Conservation (phyloP, 139 green algal genomes). For the Chlorella sp. region DNA sequence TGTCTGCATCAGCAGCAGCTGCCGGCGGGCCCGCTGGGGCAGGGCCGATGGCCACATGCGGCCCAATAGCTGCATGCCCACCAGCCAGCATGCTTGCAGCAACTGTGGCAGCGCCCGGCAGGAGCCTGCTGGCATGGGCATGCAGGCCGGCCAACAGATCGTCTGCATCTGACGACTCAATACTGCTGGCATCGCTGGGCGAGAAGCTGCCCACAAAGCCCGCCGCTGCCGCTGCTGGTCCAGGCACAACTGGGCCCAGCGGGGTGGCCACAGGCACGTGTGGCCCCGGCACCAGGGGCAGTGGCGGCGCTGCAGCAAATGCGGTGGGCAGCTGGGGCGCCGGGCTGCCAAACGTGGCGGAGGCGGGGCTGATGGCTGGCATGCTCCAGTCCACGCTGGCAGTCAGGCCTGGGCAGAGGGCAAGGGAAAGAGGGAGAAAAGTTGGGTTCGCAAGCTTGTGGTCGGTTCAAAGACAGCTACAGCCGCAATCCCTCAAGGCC, state of each 20-base stretch:
- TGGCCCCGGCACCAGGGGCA: background rate
- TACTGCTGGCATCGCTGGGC: conserved; percentile 27
- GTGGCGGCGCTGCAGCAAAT: background rate
- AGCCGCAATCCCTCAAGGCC: too few relatives aligned
- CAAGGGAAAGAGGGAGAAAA: background rate
- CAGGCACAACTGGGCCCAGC: background rate
- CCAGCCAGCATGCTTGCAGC: background rate
- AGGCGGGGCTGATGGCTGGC: background rate
- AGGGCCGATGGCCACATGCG: too few relatives aligned
- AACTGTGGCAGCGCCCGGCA: background rate
- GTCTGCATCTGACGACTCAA: conserved; percentile 24
- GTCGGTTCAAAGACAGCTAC: too few relatives aligned
- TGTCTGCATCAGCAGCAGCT: conserved; percentile 25
- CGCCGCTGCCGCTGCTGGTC: background rate
- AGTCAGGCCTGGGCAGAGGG: background rate
- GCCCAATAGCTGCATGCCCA: too few relatives aligned
- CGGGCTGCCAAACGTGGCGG: conserved; percentile 16
- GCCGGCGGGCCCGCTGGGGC: background rate
- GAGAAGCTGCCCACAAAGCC: conserved; percentile 16
- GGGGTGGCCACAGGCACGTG: background rate
- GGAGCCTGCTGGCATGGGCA: conserved; percentile 15
- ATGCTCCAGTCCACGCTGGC: conserved; percentile 41
- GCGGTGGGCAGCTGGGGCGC: background rate
- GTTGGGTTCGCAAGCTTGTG: background rate
- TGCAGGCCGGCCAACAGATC: conserved; percentile 27